Conservation (phyloP, 1,284 basidiomycete genomes). For the Anthracocystis panici-leucophaei region DNA sequence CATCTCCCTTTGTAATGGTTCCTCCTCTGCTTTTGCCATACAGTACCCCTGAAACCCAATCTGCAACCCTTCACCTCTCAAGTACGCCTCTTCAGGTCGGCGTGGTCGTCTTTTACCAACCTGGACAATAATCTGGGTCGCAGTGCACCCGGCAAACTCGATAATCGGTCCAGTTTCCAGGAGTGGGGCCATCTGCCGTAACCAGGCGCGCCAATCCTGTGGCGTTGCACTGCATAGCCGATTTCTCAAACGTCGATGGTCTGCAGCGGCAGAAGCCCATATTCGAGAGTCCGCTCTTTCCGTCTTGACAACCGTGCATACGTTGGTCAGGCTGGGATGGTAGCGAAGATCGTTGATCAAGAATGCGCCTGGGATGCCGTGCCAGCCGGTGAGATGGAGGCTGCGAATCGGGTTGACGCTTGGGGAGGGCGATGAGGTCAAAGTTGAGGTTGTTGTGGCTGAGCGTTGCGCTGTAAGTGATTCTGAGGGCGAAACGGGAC, state of each 20-base stretch:
- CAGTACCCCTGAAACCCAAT: constrained; percentile 43
- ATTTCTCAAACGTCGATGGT: constrained; percentile 7
- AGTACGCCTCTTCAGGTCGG: constrained; percentile 11
- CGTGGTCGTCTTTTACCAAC: constrained; percentile 28
- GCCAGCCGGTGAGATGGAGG: constrained; percentile 37
- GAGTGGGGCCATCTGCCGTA: not conserved
- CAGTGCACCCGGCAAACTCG: constrained; percentile 12
- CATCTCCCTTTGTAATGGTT: constrained; percentile 1
- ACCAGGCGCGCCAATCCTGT: not conserved
- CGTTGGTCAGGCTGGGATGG: constrained; percentile 20
- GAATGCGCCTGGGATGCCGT: constrained; percentile 42
- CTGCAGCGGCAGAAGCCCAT: constrained; percentile 35
- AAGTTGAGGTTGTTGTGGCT: not conserved
- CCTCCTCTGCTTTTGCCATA: constrained; percentile 1
- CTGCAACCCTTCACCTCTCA: constrained; percentile 41
- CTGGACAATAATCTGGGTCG: constrained; percentile 41
- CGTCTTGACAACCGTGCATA: constrained; percentile 42
- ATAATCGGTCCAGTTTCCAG: not conserved
- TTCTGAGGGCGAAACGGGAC: not conserved
- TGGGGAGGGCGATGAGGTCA: not conserved
- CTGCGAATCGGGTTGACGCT: constrained; percentile 17
- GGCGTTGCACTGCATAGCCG: too few species aligned
- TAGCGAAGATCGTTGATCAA: constrained; percentile 36
- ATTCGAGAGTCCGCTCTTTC: constrained; percentile 43
- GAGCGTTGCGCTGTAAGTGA: not conserved